phyloP scores from a whole-genome alignment of 176 grass and related monocot species.

The Paspalum vaginatum region DNA sequence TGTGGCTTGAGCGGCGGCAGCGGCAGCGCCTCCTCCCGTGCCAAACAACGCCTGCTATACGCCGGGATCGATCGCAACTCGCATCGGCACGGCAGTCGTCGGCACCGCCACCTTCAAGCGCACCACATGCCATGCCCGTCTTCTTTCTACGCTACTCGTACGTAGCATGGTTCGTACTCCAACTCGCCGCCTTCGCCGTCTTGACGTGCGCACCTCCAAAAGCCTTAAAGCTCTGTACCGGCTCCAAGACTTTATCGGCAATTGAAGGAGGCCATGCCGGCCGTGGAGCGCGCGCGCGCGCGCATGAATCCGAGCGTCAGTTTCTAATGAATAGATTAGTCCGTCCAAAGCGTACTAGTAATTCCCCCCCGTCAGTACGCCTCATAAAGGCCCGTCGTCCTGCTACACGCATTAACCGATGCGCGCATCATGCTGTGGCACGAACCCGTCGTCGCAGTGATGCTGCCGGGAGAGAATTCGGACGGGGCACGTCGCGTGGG shows the following conservation, averaged over 20 bases:
- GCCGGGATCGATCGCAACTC: neutral
- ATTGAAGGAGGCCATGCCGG: neutral
- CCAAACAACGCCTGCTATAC: neutral
- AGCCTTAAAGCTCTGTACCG: neutral
- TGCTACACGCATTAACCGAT: slow-evolving; percentile 18
- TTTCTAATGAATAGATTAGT: slow-evolving; percentile 26
- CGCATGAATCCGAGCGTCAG: slow-evolving; percentile 2
- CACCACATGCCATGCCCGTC: neutral
- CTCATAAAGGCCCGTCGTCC: slow-evolving; percentile 35
- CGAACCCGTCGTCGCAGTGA: neutral
- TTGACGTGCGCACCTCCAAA: neutral
- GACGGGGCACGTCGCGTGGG: neutral
- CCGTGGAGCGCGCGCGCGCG: neutral
- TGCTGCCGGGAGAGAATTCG: neutral
- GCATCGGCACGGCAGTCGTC: neutral
- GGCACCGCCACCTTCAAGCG: neutral
- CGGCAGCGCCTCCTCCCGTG: neutral
- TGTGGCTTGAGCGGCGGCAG: neutral
- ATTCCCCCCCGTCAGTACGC: slow-evolving; percentile 27
- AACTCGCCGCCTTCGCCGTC: neutral
- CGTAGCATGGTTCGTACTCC: neutral
- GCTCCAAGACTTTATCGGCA: neutral
- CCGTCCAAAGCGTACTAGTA: slow-evolving; percentile 26
- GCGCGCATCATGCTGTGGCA: neutral
- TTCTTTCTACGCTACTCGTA: neutral